These are phyloP conservation scores for Fusarium sp. DNA, from an alignment of 2,329 filamentous ascomycete species.

Conservation along the genomic window DNA sequence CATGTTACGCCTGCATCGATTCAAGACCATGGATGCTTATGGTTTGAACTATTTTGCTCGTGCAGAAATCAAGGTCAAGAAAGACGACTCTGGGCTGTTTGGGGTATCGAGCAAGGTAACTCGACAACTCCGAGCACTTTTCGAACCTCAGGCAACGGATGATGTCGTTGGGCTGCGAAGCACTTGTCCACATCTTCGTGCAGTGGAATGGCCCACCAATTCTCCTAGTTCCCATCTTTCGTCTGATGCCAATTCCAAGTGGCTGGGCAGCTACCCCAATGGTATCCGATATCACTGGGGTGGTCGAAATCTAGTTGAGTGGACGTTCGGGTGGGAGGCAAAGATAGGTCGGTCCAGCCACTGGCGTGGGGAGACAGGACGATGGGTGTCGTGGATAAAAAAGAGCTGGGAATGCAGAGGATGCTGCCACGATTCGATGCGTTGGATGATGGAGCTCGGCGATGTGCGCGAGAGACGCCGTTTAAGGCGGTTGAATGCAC, in stretches of 20 bases:
- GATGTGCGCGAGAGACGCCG: no score
- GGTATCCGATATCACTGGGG: slow-evolving; percentile 19
- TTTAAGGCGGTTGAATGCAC: no score
- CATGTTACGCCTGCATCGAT: slow-evolving; percentile 30
- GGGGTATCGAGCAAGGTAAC: slow-evolving; percentile 1
- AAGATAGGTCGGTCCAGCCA: no score
- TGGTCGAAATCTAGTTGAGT: neutral
- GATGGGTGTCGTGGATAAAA: no score
- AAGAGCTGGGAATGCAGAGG: no score
- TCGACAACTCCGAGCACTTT: neutral
- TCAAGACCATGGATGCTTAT: slow-evolving; percentile 14
- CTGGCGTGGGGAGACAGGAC: no score
- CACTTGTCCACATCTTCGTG: slow-evolving; percentile 6
- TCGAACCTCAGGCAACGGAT: neutral
- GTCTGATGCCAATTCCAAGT: neutral
- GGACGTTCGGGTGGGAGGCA: slow-evolving; percentile 2
- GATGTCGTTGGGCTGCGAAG: neutral
- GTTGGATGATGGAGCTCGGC: no score
- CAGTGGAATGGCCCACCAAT: slow-evolving; percentile 8
- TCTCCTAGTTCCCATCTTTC: no score
- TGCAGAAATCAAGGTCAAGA: no score
- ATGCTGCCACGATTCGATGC: no score
- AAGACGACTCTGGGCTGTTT: neutral
- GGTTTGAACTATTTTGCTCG: neutral
- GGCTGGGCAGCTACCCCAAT: slow-evolving; percentile 19